A percentile compares a stretch with the other conserved stretches of the same genome.
These are phyloP conservation scores for Fusarium proliferatum DNA, from an alignment of 2,329 filamentous ascomycete genomes.

Conservation along the genomic window DNA sequence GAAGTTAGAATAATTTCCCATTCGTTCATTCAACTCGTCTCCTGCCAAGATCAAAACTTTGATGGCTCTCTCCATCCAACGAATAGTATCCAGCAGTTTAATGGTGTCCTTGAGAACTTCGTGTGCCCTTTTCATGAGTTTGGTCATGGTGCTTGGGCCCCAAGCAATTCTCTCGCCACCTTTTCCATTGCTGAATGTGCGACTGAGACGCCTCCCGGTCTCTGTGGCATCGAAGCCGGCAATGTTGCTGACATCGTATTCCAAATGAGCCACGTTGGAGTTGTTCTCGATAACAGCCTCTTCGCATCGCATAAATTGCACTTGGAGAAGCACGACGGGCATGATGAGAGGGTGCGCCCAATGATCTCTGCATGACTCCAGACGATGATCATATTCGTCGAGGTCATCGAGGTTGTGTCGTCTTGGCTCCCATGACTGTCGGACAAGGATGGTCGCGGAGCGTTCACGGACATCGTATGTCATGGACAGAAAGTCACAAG, in stretches of 20 bases:
- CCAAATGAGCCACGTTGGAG: conserved; percentile 54
- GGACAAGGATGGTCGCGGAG: conserved; percentile 55
- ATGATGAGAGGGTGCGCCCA: conserved; percentile 60
- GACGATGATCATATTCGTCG: conserved; percentile 58
- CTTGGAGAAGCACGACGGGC: conserved; percentile 59
- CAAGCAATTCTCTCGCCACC: conserved; percentile 44
- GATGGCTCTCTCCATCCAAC: conserved; percentile 60
- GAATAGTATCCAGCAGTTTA: conserved; percentile 57
- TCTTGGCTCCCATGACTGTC: conserved; percentile 57
- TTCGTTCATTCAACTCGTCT: conserved; percentile 54
- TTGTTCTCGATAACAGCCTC: conserved; percentile 58
- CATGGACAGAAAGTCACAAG: conserved; percentile 61
- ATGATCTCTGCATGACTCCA: conserved; percentile 57
- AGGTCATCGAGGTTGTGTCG: conserved; percentile 56
- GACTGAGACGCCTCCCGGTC: conserved; percentile 38
- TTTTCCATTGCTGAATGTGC: conserved; percentile 39
- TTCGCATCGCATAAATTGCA: conserved; percentile 58
- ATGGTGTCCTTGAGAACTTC: conserved; percentile 59
- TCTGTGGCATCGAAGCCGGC: conserved; percentile 53
- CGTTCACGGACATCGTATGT: conserved; percentile 55
- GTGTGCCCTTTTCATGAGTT: conserved; percentile 60
- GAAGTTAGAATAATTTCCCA: conserved; percentile 38
- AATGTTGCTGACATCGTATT: conserved; percentile 56
- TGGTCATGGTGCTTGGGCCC: conserved; percentile 57
- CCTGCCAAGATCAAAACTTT: conserved; percentile 57